Evolutionary conservation across 2,329 filamentous ascomycete genomes (phyloP), one percentile per base, ranked within the genome.

Genomic region (Fusarium musae): DNA sequence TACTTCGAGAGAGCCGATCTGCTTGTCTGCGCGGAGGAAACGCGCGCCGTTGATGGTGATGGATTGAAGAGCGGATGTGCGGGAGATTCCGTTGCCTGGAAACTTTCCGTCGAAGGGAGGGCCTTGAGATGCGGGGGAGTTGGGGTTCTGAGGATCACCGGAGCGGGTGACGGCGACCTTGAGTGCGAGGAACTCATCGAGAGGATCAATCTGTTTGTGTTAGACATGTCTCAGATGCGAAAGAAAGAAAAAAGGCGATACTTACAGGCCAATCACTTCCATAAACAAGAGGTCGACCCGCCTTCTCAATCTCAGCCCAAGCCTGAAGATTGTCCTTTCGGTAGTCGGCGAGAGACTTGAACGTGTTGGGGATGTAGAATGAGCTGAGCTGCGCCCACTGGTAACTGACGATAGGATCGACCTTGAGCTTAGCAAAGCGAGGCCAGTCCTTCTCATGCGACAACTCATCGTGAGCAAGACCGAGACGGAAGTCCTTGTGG

Each of bases 221-320:
- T 17, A 76, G 47, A 42, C 17, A 36, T 49, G 13, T 19, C 5
- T 11, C 2, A 16, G 13, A 11, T 2, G 13, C 6, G 37, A n/a
- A n/a, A n/a, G n/a, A 10, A 32, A n/a, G 9, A 32, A n/a, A 30
- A 4, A 21, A 17, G 19, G 9, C 4, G 15, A 10, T 9, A 69
- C 76, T 74, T 60, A 78, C 77, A 23, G 77, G 77, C 76, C 77
- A 79, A 43, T 78, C 77, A 21, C 76, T 78, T 28, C 77, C 77
- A 10, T 78, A 77, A 8, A 77, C 46, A 36, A 75, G 58, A 49
- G 64, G 66, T 4, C 74, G 69, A 23, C 74, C 74, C 3, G 61
- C 63, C 21, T 70, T 46, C 19, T 74, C 70, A 10, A 77, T 66
- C 6, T 75, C 43, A 10, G 66, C 71, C 63, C 72, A 78, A 1